Conservation (phyloP, 495 filamentous ascomycete species). For the Glarea lozoyensis region DNA sequence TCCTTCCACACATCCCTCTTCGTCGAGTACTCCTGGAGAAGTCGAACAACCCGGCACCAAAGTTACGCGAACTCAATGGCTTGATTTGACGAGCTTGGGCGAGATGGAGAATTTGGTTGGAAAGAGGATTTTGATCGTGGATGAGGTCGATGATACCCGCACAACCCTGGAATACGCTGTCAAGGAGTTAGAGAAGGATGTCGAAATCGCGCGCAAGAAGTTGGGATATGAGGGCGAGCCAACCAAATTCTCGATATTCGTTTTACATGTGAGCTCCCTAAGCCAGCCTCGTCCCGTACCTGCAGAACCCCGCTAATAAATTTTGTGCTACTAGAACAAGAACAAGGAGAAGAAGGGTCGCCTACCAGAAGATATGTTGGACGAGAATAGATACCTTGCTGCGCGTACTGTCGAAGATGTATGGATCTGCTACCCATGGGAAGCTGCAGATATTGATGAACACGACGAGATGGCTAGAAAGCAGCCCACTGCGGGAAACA, state of each 20-base stretch:
- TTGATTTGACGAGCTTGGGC: slow-evolving; percentile 76
- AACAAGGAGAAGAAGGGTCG: slow-evolving; percentile 88
- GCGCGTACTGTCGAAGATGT: slow-evolving; percentile 81
- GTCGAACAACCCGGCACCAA: slow-evolving; percentile 74
- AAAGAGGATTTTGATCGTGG: slow-evolving; percentile 95
- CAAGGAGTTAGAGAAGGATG: slow-evolving; percentile 91
- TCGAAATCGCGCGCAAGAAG: slow-evolving; percentile 67
- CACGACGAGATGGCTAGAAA: slow-evolving; percentile 66
- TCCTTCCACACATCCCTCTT: slow-evolving; percentile 30
- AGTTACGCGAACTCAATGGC: slow-evolving; percentile 96
- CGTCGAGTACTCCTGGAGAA: slow-evolving; percentile 29
- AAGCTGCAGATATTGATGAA: slow-evolving; percentile 90
- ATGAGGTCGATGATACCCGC: slow-evolving; percentile 97
- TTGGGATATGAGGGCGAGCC: slow-evolving; percentile 56
- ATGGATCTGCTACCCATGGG: slow-evolving; percentile 99
- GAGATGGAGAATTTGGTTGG: slow-evolving; percentile 90
- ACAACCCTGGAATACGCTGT: slow-evolving; percentile 97
- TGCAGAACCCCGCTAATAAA: too few relatives aligned
- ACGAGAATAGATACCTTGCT: slow-evolving; percentile 69
- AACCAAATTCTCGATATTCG: slow-evolving; percentile 88
- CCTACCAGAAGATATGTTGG: slow-evolving; percentile 73
- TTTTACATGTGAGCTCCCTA: slow-evolving; percentile 81
- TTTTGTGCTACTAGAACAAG: slow-evolving; percentile 67
- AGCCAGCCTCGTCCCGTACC: too few relatives aligned
- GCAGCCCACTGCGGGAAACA: slow-evolving; percentile 23